Conservation (phyloP, 257 asterid species). For the Gentiana dahurica region DNA sequence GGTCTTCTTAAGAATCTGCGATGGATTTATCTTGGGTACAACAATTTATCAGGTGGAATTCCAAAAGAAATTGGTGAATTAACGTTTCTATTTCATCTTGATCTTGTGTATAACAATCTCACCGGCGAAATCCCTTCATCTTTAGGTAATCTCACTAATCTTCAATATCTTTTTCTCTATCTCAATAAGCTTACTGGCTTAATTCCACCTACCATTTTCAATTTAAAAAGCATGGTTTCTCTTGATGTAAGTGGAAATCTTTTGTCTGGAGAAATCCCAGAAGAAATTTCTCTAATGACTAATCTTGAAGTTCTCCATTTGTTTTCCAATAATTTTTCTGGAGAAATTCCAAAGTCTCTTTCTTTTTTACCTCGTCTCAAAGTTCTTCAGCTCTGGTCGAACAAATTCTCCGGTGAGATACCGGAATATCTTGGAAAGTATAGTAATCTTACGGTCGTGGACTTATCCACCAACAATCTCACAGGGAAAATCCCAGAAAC, state of each 20-base stretch:
- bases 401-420: constrained; percentile 46
- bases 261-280: constrained; percentile 61
- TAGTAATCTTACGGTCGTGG: constrained; percentile 60
- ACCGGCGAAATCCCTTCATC: constrained; percentile 75
- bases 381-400: constrained; percentile 80
- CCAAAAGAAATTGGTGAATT: constrained; percentile 54
- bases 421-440: constrained; percentile 48
- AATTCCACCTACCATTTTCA: constrained; percentile 45
- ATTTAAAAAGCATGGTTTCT: constrained; percentile 39
- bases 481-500: constrained; percentile 53
- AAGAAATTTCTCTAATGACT: constrained; percentile 20
- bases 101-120: constrained; percentile 68
- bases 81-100: constrained; percentile 40
- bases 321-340: constrained; percentile 61
- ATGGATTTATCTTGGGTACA: constrained; percentile 70
- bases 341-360: constrained; percentile 52
- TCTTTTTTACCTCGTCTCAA: constrained; percentile 49
- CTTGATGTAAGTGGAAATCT: constrained; percentile 76
- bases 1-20: constrained; percentile 42
- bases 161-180: constrained; percentile 52
- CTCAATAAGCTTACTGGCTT: constrained; percentile 61
- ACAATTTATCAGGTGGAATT: constrained; percentile 65
- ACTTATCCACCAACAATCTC: constrained; percentile 72
- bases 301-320: constrained; percentile 64
- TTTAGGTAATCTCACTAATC: constrained; percentile 65